Percentiles rank a stretch among this genome's conserved stretches.
Conservation (phyloP, 768 basidiomycete species). For the Cantharellus cinnabarinus region DNA sequence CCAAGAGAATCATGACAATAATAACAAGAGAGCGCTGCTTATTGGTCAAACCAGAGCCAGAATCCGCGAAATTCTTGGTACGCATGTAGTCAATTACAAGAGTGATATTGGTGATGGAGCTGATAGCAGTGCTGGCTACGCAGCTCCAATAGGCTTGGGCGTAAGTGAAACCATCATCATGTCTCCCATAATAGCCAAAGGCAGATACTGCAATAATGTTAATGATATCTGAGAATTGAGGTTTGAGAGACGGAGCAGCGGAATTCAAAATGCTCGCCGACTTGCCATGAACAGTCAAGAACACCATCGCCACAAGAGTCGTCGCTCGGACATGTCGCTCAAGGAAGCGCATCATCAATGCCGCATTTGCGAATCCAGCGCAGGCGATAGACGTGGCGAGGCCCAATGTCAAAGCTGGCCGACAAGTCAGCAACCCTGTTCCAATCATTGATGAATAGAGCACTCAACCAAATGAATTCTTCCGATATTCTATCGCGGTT, state of each 20-base stretch:
- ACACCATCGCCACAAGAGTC: conserved; percentile 43
- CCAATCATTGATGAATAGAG: not conserved
- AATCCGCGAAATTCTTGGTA: conserved; percentile 41
- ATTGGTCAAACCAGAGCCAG: conserved; percentile 64
- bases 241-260: not conserved
- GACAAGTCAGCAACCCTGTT: not conserved
- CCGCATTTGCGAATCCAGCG: conserved; percentile 45
- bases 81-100: conserved; percentile 38
- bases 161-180: conserved; percentile 40
- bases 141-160: conserved; percentile 52
- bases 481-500: conserved; percentile 25
- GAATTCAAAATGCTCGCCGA: not conserved
- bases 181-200: conserved; percentile 43
- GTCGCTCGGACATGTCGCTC: conserved; percentile 41
- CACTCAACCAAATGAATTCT: conserved; percentile 25
- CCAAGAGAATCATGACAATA: conserved; percentile 50
- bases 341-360: conserved; percentile 48
- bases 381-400: conserved; percentile 46
- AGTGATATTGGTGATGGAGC: conserved; percentile 47
- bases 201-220: conserved; percentile 36
- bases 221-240: conserved; percentile 33
- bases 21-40: conserved; percentile 64
- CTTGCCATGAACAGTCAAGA: conserved; percentile 52
- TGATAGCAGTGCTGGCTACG: conserved; percentile 45
- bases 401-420: conserved; percentile 31